Evolutionary conservation across 768 basidiomycete species (phyloP).

Genomic region (Mycena sanguinolenta): DNA sequence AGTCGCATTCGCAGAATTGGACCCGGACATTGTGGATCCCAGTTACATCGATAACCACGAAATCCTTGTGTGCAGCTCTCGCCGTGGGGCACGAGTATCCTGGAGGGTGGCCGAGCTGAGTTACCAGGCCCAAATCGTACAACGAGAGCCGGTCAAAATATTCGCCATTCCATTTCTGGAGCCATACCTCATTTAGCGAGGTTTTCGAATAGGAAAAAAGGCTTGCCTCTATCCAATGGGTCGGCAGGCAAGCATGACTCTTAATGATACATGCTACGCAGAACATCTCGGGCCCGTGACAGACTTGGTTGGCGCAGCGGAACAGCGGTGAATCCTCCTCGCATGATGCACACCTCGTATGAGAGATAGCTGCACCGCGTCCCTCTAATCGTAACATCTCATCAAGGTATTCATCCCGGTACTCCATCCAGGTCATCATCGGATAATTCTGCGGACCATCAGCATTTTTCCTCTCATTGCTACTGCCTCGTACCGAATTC

Average conservation of each 20-base stretch:
- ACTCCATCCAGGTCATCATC: background rate
- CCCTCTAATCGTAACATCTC: slow-evolving; percentile 15
- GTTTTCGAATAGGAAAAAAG: background rate
- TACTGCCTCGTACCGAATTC: background rate
- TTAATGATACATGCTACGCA: slow-evolving; percentile 3
- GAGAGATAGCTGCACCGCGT: background rate
- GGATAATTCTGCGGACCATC: background rate
- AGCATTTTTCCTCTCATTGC: background rate
- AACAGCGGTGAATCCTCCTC: background rate
- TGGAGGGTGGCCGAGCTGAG: slow-evolving; percentile 18
- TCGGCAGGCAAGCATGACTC: background rate
- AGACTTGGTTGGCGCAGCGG: slow-evolving; percentile 5
- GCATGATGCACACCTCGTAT: background rate
- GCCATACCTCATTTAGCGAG: background rate
- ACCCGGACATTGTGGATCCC: slow-evolving; percentile 10
- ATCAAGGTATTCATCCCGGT: slow-evolving; percentile 9
- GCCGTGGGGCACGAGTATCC: background rate
- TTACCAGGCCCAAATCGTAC: background rate
- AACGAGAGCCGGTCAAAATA: slow-evolving; percentile 11
- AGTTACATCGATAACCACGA: slow-evolving; percentile 9
- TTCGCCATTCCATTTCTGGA: slow-evolving; percentile 12
- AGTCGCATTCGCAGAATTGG: slow-evolving; percentile 14
- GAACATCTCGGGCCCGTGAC: background rate
- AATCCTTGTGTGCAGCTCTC: background rate
- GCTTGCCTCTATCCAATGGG: slow-evolving; percentile 15